Conservation (phyloP, 176 grass and related monocot genomes). For the Carex myosuroides region DNA sequence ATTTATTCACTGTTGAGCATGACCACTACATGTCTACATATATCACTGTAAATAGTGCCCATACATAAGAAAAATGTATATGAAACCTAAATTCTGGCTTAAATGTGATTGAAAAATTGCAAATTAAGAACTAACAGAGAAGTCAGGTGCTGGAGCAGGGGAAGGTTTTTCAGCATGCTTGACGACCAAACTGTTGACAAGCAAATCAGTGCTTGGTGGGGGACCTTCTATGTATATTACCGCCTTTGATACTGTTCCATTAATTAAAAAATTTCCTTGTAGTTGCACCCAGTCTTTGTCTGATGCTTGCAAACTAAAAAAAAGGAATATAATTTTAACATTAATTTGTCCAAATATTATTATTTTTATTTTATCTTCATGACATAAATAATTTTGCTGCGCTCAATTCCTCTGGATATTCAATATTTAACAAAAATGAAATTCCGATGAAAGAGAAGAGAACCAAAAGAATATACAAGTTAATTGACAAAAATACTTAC, state of each 20-base stretch:
- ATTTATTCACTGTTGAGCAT: background rate
- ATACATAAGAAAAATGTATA: background rate
- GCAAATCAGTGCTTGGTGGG: constrained; percentile 51
- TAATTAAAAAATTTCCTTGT: constrained; percentile 75
- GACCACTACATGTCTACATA: background rate
- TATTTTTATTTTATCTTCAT: background rate
- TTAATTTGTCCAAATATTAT: background rate
- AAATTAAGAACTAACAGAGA: constrained; percentile 33
- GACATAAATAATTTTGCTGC: background rate
- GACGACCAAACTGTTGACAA: constrained; percentile 55
- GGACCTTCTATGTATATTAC: constrained; percentile 77
- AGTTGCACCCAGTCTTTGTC: constrained; percentile 82
- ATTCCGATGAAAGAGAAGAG: background rate
- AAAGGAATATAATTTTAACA: background rate
- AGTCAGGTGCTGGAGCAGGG: constrained; percentile 56
- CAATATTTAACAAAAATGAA: background rate
- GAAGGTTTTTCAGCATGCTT: constrained; percentile 59
- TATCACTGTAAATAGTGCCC: background rate
- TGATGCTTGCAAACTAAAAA: constrained; percentile 42
- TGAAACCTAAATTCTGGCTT: background rate
- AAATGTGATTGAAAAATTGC: background rate
- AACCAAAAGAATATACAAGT: background rate
- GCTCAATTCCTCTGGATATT: background rate
- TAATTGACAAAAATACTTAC: constrained; percentile 19
- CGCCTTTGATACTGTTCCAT: constrained; percentile 46